Evolutionary conservation across 2,329 filamentous ascomycete genomes (phyloP).

Genomic region (Penicillium brasilianum): DNA sequence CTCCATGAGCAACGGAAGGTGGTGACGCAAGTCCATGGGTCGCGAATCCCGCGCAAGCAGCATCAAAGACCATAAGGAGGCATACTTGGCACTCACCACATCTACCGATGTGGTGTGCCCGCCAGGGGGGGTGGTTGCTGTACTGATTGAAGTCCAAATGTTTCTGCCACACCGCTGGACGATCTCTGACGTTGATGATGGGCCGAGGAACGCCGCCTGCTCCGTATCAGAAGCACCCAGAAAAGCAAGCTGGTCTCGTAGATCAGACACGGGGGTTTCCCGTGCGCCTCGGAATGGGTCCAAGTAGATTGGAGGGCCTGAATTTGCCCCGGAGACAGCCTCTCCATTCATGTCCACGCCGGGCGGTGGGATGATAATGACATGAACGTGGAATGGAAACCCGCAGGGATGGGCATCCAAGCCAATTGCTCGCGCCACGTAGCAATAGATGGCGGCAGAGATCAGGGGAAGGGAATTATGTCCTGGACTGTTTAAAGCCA

Average conservation of each 20-base stretch:
- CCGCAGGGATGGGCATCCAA: constrained; percentile 78
- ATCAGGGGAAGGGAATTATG: constrained; percentile 86
- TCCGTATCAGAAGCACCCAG: constrained; percentile 50
- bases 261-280: constrained; percentile 66
- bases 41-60: constrained; percentile 54
- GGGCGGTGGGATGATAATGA: constrained; percentile 68
- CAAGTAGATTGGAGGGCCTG: constrained; percentile 71
- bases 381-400: constrained; percentile 85
- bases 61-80: constrained; percentile 72
- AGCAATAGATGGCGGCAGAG: constrained; percentile 84
- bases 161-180: constrained; percentile 79
- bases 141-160: constrained; percentile 73
- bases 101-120: constrained; percentile 51
- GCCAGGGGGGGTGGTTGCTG: constrained; percentile 47
- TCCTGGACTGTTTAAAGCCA: constrained; percentile 72
- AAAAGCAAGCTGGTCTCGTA: constrained; percentile 65
- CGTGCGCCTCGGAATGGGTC: constrained; percentile 76
- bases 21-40: constrained; percentile 62
- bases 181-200: constrained; percentile 69
- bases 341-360: constrained; percentile 66
- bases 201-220: constrained; percentile 62
- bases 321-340: constrained; percentile 22
- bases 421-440: constrained; percentile 73
- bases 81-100: constrained; percentile 69
- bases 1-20: constrained; percentile 68